These are phyloP conservation scores for Ophiostoma sp. DNA, from an alignment of 2,329 filamentous ascomycete genomes.

Conservation along the genomic window DNA sequence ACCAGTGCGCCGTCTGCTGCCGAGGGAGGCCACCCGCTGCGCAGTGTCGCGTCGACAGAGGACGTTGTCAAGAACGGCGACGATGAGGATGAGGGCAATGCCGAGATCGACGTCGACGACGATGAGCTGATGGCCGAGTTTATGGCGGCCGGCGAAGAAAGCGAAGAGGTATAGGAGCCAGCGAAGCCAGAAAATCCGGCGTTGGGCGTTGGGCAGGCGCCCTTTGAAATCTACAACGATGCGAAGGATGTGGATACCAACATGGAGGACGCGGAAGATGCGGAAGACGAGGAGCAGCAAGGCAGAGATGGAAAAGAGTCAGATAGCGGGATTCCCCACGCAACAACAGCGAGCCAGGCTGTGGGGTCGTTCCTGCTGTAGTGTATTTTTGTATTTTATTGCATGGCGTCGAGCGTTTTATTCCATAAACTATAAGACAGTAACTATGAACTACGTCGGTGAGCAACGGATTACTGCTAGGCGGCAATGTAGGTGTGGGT, in stretches of 20 bases:
- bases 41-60: conserved; percentile 27
- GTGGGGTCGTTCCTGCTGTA: conserved; percentile 22
- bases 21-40: neutral
- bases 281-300: neutral
- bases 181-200: neutral
- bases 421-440: neutral
- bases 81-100: conserved; percentile 23
- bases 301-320: neutral
- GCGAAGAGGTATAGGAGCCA: conserved; percentile 30
- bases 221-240: neutral
- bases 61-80: neutral
- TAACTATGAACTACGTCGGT: too few species aligned
- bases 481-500: neutral
- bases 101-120: conserved; percentile 41
- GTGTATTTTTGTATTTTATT: neutral
- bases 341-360: conserved; percentile 15
- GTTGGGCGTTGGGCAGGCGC: neutral
- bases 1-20: neutral
- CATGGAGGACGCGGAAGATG: neutral
- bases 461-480: too few species aligned
- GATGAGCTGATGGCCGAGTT: conserved; percentile 59
- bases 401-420: conserved; percentile 16
- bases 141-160: conserved; percentile 52
- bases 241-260: neutral
- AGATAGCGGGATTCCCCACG: neutral